Conservation (phyloP, 805 yeast genomes). For the Wickerhamomyces strasburgensis region DNA sequence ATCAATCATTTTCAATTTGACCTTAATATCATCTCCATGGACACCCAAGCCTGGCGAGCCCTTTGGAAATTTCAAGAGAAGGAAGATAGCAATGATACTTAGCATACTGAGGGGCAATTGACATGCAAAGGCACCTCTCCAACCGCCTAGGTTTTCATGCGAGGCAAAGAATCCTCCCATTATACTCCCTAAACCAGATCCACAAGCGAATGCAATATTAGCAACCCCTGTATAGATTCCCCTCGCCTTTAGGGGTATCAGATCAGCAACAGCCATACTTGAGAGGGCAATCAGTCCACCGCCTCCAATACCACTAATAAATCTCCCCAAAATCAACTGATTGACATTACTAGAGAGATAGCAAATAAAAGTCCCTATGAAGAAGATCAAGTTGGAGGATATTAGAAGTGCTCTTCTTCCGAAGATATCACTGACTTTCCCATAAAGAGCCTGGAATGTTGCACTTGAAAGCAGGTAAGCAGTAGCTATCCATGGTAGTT, state of each 20-base stretch:
- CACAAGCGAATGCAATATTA: constrained; percentile 70
- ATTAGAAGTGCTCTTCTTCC: constrained; percentile 52
- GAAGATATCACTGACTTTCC: constrained; percentile 68
- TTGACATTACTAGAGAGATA: constrained; percentile 37
- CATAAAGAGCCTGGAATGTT: constrained; percentile 66
- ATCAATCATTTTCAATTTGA: constrained; percentile 50
- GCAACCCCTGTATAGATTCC: constrained; percentile 79
- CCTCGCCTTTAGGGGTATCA: constrained; percentile 68
- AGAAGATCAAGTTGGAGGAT: constrained; percentile 47
- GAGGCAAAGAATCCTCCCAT: constrained; percentile 45
- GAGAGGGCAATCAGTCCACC: constrained; percentile 76
- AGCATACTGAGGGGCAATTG: constrained; percentile 46
- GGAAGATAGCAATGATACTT: constrained; percentile 38
- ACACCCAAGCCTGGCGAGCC: constrained; percentile 50
- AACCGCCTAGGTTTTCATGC: constrained; percentile 36
- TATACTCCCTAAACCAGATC: constrained; percentile 69
- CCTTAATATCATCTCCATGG: constrained; percentile 31
- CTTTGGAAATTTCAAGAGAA: constrained; percentile 34
- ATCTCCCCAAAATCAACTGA: constrained; percentile 47
- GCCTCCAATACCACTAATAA: constrained; percentile 81
- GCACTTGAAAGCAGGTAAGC: constrained; percentile 61
- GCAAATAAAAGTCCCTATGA: constrained; percentile 51
- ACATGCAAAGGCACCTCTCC: constrained; percentile 41
- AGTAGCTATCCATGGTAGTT: constrained; percentile 67
- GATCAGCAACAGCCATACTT: constrained; percentile 72